Evolutionary conservation across 2,329 filamentous ascomycete genomes (phyloP), one percentile per base, ranked within the genome.

Genomic region (Thielaviopsis euricoi): DNA sequence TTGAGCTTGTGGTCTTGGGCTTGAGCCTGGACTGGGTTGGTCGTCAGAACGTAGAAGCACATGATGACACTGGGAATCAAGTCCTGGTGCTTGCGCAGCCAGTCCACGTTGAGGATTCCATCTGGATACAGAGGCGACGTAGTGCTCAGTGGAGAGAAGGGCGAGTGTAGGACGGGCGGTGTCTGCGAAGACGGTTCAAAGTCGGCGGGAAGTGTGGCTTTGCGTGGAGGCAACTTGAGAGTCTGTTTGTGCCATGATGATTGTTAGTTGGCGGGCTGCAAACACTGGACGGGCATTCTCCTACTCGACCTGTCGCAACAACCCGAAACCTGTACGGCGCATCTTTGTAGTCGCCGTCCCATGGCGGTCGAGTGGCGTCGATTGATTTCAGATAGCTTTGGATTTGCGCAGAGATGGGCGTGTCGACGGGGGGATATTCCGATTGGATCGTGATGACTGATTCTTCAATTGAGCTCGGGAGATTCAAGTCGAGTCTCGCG

Each of bases 81-180:
- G 55, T 86, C 76, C 66, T 95, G 90, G 68, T 97, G 91, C 68
- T 97, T 98, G 60, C 81, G 80, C 57, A 95, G 76, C 91, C 91
- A 98, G 61, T 80, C 71, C 21, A 84, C 78, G 61, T 89, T 82
- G 67, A 96, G 82, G 60, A 96, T 74, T 4, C 91, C 93, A 71
- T 97, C 93, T 7, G 91, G 90, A 67, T 93, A 97, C 2, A 94
- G 77, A 2, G 82, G 76, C 7, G 91, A 95, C 7, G 78, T 79
- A 3, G 90, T 89, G 46, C 87, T 93, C 29, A 97, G 76, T 0
- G 91, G 93, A 2, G 93, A 97, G 63, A 95, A 82, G 1, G 90
- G 88, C 13, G 93, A 97, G 69, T 97, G 91, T 4, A 95, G 73
- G n/a, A 82, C 60, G 76, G 72, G 19, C 75, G 70, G 23, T 74